Conservation (phyloP, 176 grass and related monocot species). For the Juncus effusus region DNA sequence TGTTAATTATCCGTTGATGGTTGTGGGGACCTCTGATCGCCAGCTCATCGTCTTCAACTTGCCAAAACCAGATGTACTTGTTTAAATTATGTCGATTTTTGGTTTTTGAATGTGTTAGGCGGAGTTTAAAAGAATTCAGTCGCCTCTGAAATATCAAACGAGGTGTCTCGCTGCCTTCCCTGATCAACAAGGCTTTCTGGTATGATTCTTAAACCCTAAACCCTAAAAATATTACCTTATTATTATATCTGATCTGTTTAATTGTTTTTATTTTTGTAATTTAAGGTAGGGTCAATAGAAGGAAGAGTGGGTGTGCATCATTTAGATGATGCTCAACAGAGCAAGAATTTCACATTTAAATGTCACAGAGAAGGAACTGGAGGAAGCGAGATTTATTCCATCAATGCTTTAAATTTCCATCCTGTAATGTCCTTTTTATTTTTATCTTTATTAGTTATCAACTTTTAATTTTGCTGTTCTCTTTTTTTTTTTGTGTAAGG, state of each 20-base stretch:
- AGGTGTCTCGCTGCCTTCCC: constrained; percentile 84
- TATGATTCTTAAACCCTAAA: constrained; percentile 27
- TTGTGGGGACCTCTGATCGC: constrained; percentile 87
- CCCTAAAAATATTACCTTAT: neutral
- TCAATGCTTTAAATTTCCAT: constrained; percentile 94
- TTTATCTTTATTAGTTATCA: too few relatives aligned
- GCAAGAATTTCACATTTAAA: constrained; percentile 98
- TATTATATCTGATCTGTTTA: neutral
- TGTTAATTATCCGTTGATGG: constrained; percentile 90
- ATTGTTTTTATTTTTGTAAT: constrained; percentile 28
- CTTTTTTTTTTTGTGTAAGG: neutral
- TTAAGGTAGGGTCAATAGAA: constrained; percentile 89
- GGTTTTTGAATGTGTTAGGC: constrained; percentile 40
- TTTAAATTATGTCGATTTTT: too few relatives aligned
- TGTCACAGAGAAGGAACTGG: constrained; percentile 88
- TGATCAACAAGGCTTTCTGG: constrained; percentile 98
- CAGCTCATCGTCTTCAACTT: constrained; percentile 87
- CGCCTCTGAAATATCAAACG: constrained; percentile 93
- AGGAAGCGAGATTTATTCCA: constrained; percentile 84
- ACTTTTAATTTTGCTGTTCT: neutral
- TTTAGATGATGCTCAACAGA: constrained; percentile 84
- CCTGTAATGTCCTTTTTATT: constrained; percentile 35
- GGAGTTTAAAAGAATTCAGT: constrained; percentile 88
- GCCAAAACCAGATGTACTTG: constrained; percentile 75
- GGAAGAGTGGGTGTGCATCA: constrained; percentile 97